A percentile compares a stretch with the other conserved stretches of the same genome.
These are phyloP conservation scores for Penicilliopsis zonata DNA, from an alignment of 495 filamentous ascomycete species.

Conservation along the genomic window DNA sequence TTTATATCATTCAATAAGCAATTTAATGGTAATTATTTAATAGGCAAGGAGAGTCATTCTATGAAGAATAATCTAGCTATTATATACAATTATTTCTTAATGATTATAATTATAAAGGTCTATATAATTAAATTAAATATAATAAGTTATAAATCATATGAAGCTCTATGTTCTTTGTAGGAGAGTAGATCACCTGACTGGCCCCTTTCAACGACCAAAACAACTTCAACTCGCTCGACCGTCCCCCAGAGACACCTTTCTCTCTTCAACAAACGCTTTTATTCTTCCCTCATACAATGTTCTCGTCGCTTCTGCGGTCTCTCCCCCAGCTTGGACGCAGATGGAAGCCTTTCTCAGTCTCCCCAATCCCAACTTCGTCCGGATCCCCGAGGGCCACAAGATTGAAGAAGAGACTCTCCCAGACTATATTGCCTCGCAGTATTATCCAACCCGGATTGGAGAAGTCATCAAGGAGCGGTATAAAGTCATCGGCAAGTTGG, in stretches of 20 bases:
- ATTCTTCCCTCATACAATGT: neutral
- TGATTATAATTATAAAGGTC: no score
- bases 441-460: slow-evolving; percentile 14
- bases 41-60: no score
- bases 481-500: slow-evolving; percentile 16
- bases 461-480: slow-evolving; percentile 18
- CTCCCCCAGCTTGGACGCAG: neutral
- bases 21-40: no score
- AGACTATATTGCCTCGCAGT: slow-evolving; percentile 11
- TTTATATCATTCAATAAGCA: no score
- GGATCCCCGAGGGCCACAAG: neutral
- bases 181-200: slow-evolving; percentile 7
- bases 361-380: slow-evolving; percentile 1
- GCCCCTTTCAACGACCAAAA: no score
- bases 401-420: slow-evolving; percentile 1
- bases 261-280: neutral
- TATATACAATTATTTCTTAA: no score
- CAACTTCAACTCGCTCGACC: neutral
- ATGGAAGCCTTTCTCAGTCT: slow-evolving; percentile 1
- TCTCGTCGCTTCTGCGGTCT: neutral
- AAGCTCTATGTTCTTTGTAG: no score
- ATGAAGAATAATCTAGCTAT: no score
- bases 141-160: neutral
- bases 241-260: neutral
- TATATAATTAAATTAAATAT: no score